These are phyloP conservation scores for Mycosphaerella sp. DNA, from an alignment of 2,329 filamentous ascomycete genomes.

Conservation along the genomic window DNA sequence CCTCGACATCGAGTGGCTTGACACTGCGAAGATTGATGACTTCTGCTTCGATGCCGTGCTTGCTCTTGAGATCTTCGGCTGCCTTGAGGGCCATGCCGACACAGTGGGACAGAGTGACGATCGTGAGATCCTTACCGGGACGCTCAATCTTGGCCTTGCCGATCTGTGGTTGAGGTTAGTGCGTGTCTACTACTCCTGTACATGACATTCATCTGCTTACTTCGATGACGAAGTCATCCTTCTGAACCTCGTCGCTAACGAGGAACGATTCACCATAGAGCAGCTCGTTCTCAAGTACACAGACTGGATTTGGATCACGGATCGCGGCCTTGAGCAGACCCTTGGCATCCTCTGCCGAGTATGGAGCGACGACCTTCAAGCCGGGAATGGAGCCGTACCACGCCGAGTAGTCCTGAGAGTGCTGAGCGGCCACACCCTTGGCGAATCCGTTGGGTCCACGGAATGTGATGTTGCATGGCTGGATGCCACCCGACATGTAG, in stretches of 20 bases:
- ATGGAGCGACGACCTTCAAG: conserved; percentile 92
- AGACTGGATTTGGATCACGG: conserved; percentile 94
- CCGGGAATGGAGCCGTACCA: conserved; percentile 99
- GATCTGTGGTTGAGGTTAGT: conserved; percentile 46
- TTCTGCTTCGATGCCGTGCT: conserved; percentile 92
- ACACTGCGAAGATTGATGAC: conserved; percentile 97
- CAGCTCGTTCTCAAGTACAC: conserved; percentile 56
- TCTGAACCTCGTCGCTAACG: conserved; percentile 95
- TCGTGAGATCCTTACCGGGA: conserved; percentile 88
- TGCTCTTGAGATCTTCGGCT: conserved; percentile 87
- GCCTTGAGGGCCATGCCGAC: conserved; percentile 87
- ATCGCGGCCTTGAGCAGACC: conserved; percentile 96
- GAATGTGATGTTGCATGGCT: conserved; percentile 99
- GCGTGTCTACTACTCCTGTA: conserved; percentile 14
- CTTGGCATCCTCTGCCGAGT: conserved; percentile 97
- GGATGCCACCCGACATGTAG: conserved; percentile 99
- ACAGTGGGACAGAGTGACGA: conserved; percentile 89
- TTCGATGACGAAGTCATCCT: conserved; percentile 91
- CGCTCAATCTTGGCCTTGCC: conserved; percentile 99
- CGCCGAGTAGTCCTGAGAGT: conserved; percentile 97
- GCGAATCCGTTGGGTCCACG: conserved; percentile 98
- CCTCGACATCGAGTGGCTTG: conserved; percentile 92
- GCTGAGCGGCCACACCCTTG: conserved; percentile 88
- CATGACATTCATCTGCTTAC: conserved; percentile 32
- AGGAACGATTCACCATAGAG: conserved; percentile 92